Percentiles rank a stretch among this genome's conserved stretches.
These are phyloP conservation scores for Hirschfeldia incana DNA, from an alignment of 345 rosid species.

Conservation along the genomic window DNA sequence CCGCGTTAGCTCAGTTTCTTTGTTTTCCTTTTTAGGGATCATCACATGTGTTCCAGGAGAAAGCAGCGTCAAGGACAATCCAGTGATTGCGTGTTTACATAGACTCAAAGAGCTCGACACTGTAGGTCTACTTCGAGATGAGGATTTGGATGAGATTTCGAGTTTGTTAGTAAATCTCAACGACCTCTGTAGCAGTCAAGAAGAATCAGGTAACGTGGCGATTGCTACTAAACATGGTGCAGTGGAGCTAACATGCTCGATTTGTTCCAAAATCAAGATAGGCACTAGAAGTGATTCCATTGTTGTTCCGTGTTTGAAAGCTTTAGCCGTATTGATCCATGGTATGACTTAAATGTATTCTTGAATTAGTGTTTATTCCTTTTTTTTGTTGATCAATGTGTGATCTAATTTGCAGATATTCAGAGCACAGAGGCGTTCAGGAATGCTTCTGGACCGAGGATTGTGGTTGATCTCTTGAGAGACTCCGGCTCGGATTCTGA, in stretches of 20 bases:
- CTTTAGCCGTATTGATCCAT: slow-evolving; percentile 56
- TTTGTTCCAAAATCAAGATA: slow-evolving; percentile 55
- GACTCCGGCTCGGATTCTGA: slow-evolving; percentile 50
- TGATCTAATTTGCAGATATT: slow-evolving; percentile 52
- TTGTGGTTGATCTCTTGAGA: slow-evolving; percentile 53
- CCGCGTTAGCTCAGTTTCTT: neutral
- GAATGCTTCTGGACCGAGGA: slow-evolving; percentile 54
- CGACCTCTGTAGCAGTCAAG: slow-evolving; percentile 42
- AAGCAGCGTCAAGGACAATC: slow-evolving; percentile 56
- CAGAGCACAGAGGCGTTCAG: slow-evolving; percentile 69
- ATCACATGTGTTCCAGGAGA: slow-evolving; percentile 77
- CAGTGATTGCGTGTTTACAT: slow-evolving; percentile 62
- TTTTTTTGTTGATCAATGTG: slow-evolving; percentile 3
- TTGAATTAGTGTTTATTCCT: neutral
- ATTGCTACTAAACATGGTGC: slow-evolving; percentile 70
- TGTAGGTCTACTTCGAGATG: slow-evolving; percentile 25
- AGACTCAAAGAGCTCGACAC: slow-evolving; percentile 48
- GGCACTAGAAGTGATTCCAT: slow-evolving; percentile 9
- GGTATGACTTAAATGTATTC: slow-evolving; percentile 45
- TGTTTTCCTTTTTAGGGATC: slow-evolving; percentile 51
- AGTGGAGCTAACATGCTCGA: slow-evolving; percentile 59
- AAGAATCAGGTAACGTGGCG: slow-evolving; percentile 58
- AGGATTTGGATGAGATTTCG: slow-evolving; percentile 48
- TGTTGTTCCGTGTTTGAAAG: slow-evolving; percentile 57
- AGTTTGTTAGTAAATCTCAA: slow-evolving; percentile 49